Base-by-base conservation (phyloP, 768 basidiomycete species). In the Tremella fuciformis region DNA sequence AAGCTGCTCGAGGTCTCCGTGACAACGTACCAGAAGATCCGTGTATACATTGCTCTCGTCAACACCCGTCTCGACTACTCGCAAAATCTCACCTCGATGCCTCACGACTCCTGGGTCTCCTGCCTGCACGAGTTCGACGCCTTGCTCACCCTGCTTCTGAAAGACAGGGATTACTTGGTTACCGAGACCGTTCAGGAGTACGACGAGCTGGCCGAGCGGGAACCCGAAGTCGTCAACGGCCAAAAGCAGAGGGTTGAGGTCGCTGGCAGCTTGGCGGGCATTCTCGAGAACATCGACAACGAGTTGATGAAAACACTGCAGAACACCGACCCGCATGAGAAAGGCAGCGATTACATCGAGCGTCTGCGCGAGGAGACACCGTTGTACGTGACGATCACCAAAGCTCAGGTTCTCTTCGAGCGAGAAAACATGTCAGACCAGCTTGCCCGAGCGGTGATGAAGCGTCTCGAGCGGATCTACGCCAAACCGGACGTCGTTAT, bases 401-500 rank as follows among this genome's bases (percentile, higher is more conserved):
- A 89, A 51, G 88, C 92, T 0, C 91, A 97, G 77, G 84, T 86
- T 9, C 86, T 91, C 71, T 98, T 94, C 77, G 92, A 96, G 80
- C 83, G 83, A 67, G 87, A 85, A 16, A 80, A 81, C 24, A 86
- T 87, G 77, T 79, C 81, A 39, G 92, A 96, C 39, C 86, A 88
- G 19, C 82, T 91, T 42, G 85, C 86, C 39, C 84, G 94, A 41
- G 89, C 93, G 38, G 82, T 97, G 55, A 93, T 98, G 88, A 85
- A 96, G 66, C 85, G 96, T 42, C 79, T 99, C 59, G 96, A 99
- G 76, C 96, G 98, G 74, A 91, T 99, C 50, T 98, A 99, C 78
- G 92, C 89, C 39, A 98, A 99, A 86, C 96, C 96, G 49, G 91
- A 96, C 71, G 82, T 89, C 38, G 91, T 99, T 18, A 87, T 93